Percentiles rank a stretch among this genome's conserved stretches.
Conservation (phyloP, 345 rosid species). For the Hibiscus mutabilis region DNA sequence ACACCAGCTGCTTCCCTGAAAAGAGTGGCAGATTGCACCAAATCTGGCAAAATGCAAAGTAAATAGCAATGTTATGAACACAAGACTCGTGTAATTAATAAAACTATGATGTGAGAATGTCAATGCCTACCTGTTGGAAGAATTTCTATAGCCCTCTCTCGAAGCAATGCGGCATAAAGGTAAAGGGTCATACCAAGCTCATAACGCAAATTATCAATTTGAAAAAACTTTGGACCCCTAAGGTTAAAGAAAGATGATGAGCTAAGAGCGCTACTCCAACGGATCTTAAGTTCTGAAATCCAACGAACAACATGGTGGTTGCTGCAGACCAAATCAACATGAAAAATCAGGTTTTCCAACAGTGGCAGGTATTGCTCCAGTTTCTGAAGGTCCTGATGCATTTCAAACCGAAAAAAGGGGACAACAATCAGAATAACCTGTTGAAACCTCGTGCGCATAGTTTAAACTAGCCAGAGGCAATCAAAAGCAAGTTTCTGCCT, state of each 20-base stretch:
- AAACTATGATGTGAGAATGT: not conserved
- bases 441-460: not conserved
- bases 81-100: not conserved
- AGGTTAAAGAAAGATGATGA: conserved; percentile 47
- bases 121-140: conserved; percentile 39
- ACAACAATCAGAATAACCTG: conserved; percentile 11
- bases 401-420: not conserved
- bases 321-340: conserved; percentile 31
- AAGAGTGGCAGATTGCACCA: conserved; percentile 44
- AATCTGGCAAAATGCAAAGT: conserved; percentile 28
- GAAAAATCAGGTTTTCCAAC: conserved; percentile 52
- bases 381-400: conserved; percentile 54
- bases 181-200: conserved; percentile 61
- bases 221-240: conserved; percentile 47
- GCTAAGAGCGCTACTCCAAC: conserved; percentile 60
- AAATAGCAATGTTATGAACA: conserved; percentile 2
- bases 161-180: conserved; percentile 51
- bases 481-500: not conserved
- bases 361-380: conserved; percentile 59
- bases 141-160: conserved; percentile 64
- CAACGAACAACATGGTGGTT: conserved; percentile 24
- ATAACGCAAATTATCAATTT: conserved; percentile 49
- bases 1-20: conserved; percentile 83
- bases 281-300: conserved; percentile 52
- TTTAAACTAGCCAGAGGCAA: not conserved